Percentiles rank a stretch among this genome's conserved stretches.
phyloP scores from a whole-genome alignment of 345 rosid genomes.

The Eucalyptus tenuipes region DNA sequence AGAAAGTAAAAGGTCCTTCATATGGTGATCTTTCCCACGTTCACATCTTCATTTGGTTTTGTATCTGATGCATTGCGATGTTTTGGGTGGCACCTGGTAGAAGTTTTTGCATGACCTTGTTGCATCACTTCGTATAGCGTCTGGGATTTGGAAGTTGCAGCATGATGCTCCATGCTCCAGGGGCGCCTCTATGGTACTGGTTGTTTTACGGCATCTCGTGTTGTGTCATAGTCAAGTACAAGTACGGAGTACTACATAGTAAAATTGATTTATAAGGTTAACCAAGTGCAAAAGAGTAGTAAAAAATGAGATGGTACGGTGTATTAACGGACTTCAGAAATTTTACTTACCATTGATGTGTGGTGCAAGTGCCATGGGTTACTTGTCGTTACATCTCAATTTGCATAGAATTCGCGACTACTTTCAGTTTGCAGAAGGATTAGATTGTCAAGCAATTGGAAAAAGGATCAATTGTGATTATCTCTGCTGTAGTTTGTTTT shows the following conservation, averaged over 20 bases:
- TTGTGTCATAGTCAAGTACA: not conserved
- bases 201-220: not conserved
- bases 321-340: not conserved
- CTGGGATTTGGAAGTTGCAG: not conserved
- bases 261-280: not conserved
- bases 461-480: not conserved
- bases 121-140: not conserved
- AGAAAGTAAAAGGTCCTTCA: not conserved
- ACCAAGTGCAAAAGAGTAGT: not conserved
- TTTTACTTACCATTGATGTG: not conserved
- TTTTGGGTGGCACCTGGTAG: not conserved
- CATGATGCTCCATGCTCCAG: not conserved
- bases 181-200: not conserved
- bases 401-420: not conserved
- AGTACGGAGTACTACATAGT: not conserved
- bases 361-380: not conserved
- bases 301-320: not conserved
- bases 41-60: not conserved
- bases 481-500: not conserved
- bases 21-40: not conserved
- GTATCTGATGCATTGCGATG: not conserved
- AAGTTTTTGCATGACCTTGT: not conserved
- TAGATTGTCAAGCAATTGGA: not conserved
- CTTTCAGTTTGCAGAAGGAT: not conserved
- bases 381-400: not conserved